Evolutionary conservation across 441 rosid species (phyloP).

Genomic region (Gossypium schwendimanii): DNA sequence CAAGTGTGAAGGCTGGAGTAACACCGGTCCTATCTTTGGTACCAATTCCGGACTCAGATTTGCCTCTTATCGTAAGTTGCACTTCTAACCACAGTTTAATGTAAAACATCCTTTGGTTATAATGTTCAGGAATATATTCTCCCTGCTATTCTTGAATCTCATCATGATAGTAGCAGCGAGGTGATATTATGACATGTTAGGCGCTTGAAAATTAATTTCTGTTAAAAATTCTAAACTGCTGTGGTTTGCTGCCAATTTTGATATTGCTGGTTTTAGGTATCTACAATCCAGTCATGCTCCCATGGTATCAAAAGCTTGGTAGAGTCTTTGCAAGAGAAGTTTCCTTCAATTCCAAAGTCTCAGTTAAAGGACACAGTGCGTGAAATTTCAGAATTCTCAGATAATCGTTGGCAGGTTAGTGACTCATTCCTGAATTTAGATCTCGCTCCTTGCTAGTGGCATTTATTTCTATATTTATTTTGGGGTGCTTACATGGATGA

Average conservation of each 20-base stretch:
- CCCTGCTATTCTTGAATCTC: background rate
- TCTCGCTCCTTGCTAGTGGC: background rate
- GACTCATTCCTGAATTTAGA: background rate
- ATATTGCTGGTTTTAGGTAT: slow-evolving; percentile 39
- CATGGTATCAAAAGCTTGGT: slow-evolving; percentile 55
- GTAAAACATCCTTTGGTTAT: background rate
- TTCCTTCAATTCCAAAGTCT: slow-evolving; percentile 57
- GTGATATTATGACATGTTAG: background rate
- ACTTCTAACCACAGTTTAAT: background rate
- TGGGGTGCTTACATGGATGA: background rate
- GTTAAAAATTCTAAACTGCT: background rate
- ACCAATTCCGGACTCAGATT: slow-evolving; percentile 48
- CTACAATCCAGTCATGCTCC: slow-evolving; percentile 57
- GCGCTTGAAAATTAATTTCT: background rate
- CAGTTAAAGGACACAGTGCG: slow-evolving; percentile 66
- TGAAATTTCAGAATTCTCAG: slow-evolving; percentile 72
- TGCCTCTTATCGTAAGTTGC: slow-evolving; percentile 57
- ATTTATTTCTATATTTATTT: background rate
- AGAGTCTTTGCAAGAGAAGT: slow-evolving; percentile 64
- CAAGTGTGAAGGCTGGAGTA: slow-evolving; percentile 26
- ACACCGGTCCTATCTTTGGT: slow-evolving; percentile 29
- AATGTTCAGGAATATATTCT: background rate
- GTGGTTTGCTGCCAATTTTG: slow-evolving; percentile 15
- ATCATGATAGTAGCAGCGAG: background rate
- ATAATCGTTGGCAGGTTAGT: slow-evolving; percentile 87